Percentiles rank a stretch among this genome's conserved stretches.
Evolutionary conservation across 805 yeast species (phyloP).

Genomic region (Nakazawaea ishiwadae): DNA sequence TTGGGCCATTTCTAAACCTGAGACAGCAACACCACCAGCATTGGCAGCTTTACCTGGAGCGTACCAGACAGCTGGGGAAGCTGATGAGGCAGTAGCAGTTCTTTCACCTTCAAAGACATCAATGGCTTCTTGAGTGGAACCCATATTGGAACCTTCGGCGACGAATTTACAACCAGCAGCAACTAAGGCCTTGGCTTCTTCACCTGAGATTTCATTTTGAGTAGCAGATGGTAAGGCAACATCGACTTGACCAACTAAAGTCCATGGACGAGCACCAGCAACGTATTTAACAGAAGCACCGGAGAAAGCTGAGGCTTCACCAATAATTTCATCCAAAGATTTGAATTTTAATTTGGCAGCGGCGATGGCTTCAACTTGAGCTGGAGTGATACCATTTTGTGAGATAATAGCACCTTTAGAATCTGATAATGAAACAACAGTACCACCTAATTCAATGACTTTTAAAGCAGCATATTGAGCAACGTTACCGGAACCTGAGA

Average conservation of each 20-base stretch:
- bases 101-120: conserved; percentile 88
- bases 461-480: conserved; percentile 98
- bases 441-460: conserved; percentile 95
- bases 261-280: conserved; percentile 96
- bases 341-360: conserved; percentile 78
- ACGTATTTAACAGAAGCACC: conserved; percentile 66
- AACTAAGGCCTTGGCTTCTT: conserved; percentile 91
- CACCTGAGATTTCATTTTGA: conserved; percentile 96
- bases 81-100: conserved; percentile 33
- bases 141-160: conserved; percentile 99
- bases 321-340: conserved; percentile 64
- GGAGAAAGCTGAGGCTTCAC: conserved; percentile 54
- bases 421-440: conserved; percentile 90
- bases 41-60: conserved; percentile 99
- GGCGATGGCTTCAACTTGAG: conserved; percentile 69
- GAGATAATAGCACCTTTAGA: conserved; percentile 86
- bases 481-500: conserved; percentile 98
- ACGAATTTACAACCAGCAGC: conserved; percentile 88
- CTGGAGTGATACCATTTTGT: conserved; percentile 77
- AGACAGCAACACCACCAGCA: conserved; percentile 99
- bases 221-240: conserved; percentile 98
- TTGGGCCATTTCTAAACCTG: conserved; percentile 99
- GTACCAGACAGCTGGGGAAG: conserved; percentile 77
- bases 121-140: conserved; percentile 96
- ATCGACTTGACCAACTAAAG: conserved; percentile 84